phyloP scores from a whole-genome alignment of 225 moss, liverwort and hornwort species.

The Pleurozium schreberi region DNA sequence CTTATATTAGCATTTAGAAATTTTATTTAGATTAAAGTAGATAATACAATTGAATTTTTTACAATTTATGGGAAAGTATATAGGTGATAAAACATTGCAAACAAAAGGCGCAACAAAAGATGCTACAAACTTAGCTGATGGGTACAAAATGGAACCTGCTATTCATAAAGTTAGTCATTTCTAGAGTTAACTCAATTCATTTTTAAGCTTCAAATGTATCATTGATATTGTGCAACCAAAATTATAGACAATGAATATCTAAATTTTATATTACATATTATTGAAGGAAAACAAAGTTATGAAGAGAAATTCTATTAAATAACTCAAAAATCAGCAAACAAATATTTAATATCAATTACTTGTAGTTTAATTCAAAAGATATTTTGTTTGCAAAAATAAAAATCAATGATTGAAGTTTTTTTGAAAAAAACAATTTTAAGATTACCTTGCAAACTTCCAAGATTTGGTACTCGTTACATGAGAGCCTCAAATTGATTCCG shows the following conservation, averaged over 20 bases:
- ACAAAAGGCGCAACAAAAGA: not conserved
- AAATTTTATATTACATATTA: not conserved
- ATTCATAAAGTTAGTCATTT: not conserved
- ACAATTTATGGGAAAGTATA: not conserved
- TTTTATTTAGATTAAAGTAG: not conserved
- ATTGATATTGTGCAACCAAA: not conserved
- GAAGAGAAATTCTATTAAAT: not conserved
- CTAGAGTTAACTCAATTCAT: not conserved
- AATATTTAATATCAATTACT: not conserved
- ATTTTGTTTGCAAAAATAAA: too few species aligned
- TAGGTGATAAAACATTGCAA: not conserved
- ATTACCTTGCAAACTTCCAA: too few species aligned
- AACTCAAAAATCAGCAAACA: not conserved
- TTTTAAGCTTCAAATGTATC: not conserved
- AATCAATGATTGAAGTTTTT: too few species aligned
- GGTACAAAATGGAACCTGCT: not conserved
- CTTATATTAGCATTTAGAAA: not conserved
- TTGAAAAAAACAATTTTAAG: too few species aligned
- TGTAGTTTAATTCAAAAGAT: too few species aligned
- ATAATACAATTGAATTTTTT: not conserved
- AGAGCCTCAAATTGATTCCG: too few species aligned
- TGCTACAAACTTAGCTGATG: accelerated
- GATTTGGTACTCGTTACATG: too few species aligned
- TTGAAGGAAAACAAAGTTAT: not conserved
- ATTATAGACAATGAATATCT: not conserved